Conservation (phyloP, 2,329 filamentous ascomycete genomes). For the Ascochyta clinopodiicola region DNA sequence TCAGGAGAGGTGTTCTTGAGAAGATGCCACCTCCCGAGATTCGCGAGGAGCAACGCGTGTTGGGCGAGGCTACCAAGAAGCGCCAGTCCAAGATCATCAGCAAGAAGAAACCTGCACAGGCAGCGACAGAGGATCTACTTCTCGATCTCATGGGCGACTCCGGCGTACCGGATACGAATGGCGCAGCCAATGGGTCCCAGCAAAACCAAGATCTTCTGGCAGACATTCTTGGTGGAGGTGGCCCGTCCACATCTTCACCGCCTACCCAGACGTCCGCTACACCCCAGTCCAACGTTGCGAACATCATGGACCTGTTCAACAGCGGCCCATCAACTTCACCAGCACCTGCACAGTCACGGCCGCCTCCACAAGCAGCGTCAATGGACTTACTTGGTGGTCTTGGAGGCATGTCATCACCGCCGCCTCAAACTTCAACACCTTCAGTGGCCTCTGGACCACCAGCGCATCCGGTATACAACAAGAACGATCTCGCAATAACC, state of each 20-base stretch:
- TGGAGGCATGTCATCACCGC: conserved; percentile 54
- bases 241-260: conserved; percentile 55
- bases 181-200: conserved; percentile 62
- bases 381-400: conserved; percentile 54
- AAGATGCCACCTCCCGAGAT: conserved; percentile 99
- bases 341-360: conserved; percentile 48
- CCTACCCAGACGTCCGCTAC: conserved; percentile 50
- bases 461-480: conserved; percentile 79
- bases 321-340: conserved; percentile 52
- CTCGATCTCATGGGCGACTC: conserved; percentile 89
- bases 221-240: conserved; percentile 82
- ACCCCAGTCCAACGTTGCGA: conserved; percentile 51
- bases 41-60: conserved; percentile 88
- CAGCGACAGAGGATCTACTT: conserved; percentile 88
- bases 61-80: conserved; percentile 74
- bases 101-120: conserved; percentile 76
- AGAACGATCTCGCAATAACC: conserved; percentile 81
- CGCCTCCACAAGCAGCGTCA: conserved; percentile 44
- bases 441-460: conserved; percentile 48
- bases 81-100: conserved; percentile 60
- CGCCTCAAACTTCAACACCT: conserved; percentile 54
- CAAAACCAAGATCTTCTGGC: conserved; percentile 85
- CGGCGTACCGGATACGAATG: conserved; percentile 63
- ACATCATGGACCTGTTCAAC: conserved; percentile 91
- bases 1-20: conserved; percentile 88